phyloP scores from a whole-genome alignment of 83 land plant genomes.

The Larix sibirica region DNA sequence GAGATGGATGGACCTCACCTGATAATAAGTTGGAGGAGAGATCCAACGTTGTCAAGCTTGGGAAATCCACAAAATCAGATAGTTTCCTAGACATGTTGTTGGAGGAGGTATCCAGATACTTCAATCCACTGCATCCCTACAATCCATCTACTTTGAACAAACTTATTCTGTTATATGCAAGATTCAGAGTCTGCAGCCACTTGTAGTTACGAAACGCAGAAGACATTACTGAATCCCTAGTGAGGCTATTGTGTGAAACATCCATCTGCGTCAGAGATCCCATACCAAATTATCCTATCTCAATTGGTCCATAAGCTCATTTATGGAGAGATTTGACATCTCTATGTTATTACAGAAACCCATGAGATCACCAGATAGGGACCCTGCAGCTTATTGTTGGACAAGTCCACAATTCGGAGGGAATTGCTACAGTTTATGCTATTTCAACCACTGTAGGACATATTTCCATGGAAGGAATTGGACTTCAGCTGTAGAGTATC shows the following conservation, averaged over 20 bases:
- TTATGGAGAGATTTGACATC: constrained; percentile 51
- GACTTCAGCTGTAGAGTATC: constrained; percentile 3
- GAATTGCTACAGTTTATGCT: neutral
- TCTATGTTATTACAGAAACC: constrained; percentile 35
- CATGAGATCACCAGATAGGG: constrained; percentile 1
- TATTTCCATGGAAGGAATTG: constrained; percentile 12
- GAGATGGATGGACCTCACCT: no score
- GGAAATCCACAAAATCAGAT: no score
- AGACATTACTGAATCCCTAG: constrained; percentile 5
- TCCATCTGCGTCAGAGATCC: constrained; percentile 32
- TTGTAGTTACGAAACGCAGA: constrained; percentile 40
- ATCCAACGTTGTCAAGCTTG: no score
- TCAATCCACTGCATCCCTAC: no score
- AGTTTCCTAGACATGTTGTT: no score
- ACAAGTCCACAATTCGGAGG: neutral
- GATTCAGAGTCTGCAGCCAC: constrained; percentile 39
- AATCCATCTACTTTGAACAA: no score
- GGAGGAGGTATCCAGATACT: no score
- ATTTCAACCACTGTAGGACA: neutral
- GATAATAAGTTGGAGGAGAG: no score
- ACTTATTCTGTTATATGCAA: constrained; percentile 52
- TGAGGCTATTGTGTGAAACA: constrained; percentile 51
- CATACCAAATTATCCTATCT: neutral
- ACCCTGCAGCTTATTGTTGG: constrained; percentile 11
- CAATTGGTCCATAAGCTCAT: constrained; percentile 36